Base-by-base conservation (phyloP, 331 rosid genomes). In the Pyrus hybrid region DNA sequence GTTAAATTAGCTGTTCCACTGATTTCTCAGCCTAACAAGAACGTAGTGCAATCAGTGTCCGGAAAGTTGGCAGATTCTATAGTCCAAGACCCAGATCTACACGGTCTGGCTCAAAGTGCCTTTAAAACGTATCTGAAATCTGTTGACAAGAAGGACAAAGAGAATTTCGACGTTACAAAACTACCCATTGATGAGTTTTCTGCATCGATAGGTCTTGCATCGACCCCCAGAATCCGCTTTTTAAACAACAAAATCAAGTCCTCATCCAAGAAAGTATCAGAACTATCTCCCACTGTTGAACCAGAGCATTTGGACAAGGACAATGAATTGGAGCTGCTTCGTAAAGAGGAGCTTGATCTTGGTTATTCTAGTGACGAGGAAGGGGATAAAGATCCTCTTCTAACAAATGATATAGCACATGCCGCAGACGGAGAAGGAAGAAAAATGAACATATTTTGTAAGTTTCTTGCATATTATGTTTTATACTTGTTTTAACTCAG, bases 121-220 rank as follows among this genome's bases (percentile, higher is more conserved):
- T 85, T 93, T 62, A 35, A 85, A 62, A 93, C 93, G 45, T 93
- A 91, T 79, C 68, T 93, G 76, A 86, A 84, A 79, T 93, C 98
- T 70, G 84, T 91, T 74, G 28, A 26, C 79, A 86, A 47, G 71
- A 90, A 88, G 86, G 95, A 93, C 75, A 93, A 85, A 78, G 98
- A 93, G 77, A 84, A 91, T 43, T 93, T 91, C 80, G 96, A 93
- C 81, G 87, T 87, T 74, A 80, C 49, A 74, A 90, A 91, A 80
- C 87, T 93, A 58, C 90, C 93, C 5, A 73, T 93, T 72, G 91
- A 91, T 53, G 83, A 86, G 28, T 90, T 79, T 85, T 83, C 98
- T 25, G 95, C 93, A 37, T 91, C 98, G 35, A 73, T 93, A 80
- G 98, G 98, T 67, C 83, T 93, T 47, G 90, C 98, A 45, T 86